Evolutionary conservation across 208 protist genomes (phyloP).

Genomic region (Entamoeba dispar): DNA sequence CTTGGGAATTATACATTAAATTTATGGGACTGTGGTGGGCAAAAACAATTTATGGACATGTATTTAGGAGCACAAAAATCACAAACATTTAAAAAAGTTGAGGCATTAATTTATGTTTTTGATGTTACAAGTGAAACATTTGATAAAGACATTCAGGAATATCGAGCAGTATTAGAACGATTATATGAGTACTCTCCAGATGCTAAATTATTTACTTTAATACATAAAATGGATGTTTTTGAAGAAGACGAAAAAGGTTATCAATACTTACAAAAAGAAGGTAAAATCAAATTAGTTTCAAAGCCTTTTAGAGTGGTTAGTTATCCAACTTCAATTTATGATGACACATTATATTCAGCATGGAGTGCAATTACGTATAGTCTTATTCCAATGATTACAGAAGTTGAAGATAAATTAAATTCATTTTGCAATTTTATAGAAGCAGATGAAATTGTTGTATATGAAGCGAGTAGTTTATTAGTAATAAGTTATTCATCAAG

Average conservation of each 20-base stretch:
- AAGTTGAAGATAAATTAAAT: background rate
- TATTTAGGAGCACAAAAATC: background rate
- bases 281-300: background rate
- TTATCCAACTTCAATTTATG: background rate
- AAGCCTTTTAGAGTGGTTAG: background rate
- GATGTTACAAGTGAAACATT: background rate
- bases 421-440: background rate
- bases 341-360: background rate
- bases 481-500: background rate
- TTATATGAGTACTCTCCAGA: background rate
- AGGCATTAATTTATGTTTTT: background rate
- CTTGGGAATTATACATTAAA: background rate
- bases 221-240: background rate
- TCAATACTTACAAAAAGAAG: background rate
- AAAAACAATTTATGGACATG: background rate
- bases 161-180: background rate
- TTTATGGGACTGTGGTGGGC: constrained; percentile 1
- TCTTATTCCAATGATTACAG: background rate
- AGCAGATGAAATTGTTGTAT: background rate
- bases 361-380: background rate
- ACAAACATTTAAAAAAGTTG: background rate
- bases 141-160: constrained; percentile 3
- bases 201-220: background rate
- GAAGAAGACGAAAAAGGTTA: background rate
- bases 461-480: background rate